A percentile compares a stretch with the other conserved stretches of the same genome.
phyloP scores from a whole-genome alignment of 257 asterid genomes.

The Penstemon davidsonii region DNA sequence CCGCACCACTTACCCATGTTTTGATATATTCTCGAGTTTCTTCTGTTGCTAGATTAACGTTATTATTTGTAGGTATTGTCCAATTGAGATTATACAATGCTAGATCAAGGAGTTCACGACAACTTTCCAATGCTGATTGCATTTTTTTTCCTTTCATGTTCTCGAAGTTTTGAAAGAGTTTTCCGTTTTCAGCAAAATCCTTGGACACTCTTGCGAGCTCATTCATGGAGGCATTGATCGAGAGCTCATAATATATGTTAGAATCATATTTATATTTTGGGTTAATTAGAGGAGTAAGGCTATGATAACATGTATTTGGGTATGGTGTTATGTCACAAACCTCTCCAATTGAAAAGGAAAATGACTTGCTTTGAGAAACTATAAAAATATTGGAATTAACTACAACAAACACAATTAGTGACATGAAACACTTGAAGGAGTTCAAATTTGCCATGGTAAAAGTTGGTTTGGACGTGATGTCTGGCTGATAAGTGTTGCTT shows the following conservation, averaged over 20 bases:
- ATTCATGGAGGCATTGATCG: constrained; percentile 20
- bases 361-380: constrained; percentile 10
- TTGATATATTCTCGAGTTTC: constrained; percentile 8
- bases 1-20: constrained; percentile 27
- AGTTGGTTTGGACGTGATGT: neutral
- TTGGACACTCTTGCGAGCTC: constrained; percentile 23
- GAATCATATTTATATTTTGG: neutral
- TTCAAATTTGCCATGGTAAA: neutral
- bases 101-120: constrained; percentile 24
- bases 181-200: constrained; percentile 18
- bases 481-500: neutral
- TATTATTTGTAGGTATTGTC: neutral
- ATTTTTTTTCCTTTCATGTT: neutral
- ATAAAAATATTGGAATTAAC: neutral
- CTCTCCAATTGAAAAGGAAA: constrained; percentile 13
- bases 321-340: constrained; percentile 16
- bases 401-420: neutral
- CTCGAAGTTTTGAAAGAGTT: neutral
- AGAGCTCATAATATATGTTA: constrained; percentile 8
- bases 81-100: constrained; percentile 30
- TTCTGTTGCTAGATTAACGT: neutral
- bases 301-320: constrained; percentile 23
- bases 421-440: neutral
- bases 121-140: constrained; percentile 22
- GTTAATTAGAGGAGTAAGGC: constrained; percentile 20